Evolutionary conservation across 2,329 filamentous ascomycete species (phyloP).

Genomic region (Gaeumannomyces sp.): DNA sequence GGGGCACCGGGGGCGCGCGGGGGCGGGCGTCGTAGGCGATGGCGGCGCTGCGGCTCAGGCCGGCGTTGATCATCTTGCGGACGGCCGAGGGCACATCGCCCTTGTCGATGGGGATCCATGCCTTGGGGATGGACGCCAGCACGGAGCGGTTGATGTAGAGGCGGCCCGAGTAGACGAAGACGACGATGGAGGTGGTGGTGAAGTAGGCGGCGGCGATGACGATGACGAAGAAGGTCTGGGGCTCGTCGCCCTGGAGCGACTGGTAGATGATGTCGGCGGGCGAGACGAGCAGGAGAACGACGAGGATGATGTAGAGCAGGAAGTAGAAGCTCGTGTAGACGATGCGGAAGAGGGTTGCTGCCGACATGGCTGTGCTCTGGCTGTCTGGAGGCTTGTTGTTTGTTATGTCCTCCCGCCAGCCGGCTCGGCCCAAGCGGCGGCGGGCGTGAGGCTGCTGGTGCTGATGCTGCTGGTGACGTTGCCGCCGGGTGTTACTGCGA

Average conservation of each 20-base stretch:
- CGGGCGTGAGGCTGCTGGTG: not conserved
- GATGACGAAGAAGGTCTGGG: constrained; percentile 58
- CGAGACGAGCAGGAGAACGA: constrained; percentile 69
- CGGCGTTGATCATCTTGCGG: constrained; percentile 65
- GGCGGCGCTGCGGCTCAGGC: constrained; percentile 69
- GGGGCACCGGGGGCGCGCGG: constrained; percentile 38
- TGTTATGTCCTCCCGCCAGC: not conserved
- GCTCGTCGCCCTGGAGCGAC: constrained; percentile 39
- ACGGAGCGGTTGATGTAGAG: constrained; percentile 80
- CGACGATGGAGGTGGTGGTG: constrained; percentile 61
- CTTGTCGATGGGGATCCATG: constrained; percentile 79
- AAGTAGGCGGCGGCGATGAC: constrained; percentile 77
- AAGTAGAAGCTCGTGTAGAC: constrained; percentile 77
- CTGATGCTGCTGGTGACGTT: not conserved
- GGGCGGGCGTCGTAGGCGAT: constrained; percentile 75
- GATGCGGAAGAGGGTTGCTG: constrained; percentile 60
- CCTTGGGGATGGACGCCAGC: constrained; percentile 76
- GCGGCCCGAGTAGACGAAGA: constrained; percentile 75
- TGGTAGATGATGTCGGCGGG: constrained; percentile 78
- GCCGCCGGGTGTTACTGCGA: not conserved
- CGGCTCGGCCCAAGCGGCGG: not conserved
- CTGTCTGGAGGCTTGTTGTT: constrained; percentile 7
- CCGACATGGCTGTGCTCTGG: constrained; percentile 27
- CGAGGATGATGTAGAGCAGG: constrained; percentile 65
- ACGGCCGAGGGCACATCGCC: constrained; percentile 73